These are phyloP conservation scores for Moniliophthora roreri DNA, from an alignment of 1,284 basidiomycete genomes.

Conservation along the genomic window DNA sequence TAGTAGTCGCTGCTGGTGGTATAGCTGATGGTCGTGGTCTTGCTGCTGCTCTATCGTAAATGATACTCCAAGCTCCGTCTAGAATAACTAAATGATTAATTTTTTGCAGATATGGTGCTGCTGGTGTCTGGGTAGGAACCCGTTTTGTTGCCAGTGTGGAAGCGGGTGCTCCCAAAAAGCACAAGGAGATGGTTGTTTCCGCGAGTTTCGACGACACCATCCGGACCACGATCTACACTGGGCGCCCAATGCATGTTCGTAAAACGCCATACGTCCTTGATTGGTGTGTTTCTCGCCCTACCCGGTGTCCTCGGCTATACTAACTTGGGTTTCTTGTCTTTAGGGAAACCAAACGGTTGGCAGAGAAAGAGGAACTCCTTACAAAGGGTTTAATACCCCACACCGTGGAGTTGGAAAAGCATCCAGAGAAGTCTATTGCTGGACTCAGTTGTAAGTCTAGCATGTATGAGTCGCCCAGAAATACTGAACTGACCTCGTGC, in stretches of 20 bases:
- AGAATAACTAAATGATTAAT: constrained; percentile 3
- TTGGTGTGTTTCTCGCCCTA: constrained; percentile 42
- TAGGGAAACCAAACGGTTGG: constrained; percentile 62
- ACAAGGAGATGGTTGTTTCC: constrained; percentile 70
- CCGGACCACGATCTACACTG: constrained; percentile 78
- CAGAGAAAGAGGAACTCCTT: constrained; percentile 61
- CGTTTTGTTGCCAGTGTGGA: constrained; percentile 86
- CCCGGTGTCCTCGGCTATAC: not conserved
- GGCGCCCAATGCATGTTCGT: constrained; percentile 81
- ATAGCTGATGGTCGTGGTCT: constrained; percentile 83
- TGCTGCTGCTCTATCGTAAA: constrained; percentile 75
- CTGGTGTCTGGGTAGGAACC: constrained; percentile 89
- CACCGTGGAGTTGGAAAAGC: constrained; percentile 65
- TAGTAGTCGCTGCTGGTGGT: constrained; percentile 83
- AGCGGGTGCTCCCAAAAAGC: constrained; percentile 77
- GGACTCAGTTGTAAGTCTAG: constrained; percentile 54
- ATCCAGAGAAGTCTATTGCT: constrained; percentile 67
- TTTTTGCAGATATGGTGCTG: constrained; percentile 62
- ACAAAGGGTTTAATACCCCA: constrained; percentile 75
- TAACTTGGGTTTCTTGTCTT: constrained; percentile 2
- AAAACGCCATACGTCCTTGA: constrained; percentile 75
- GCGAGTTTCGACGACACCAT: constrained; percentile 73
- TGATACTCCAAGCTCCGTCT: constrained; percentile 10
- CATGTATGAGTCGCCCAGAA: constrained; percentile 2
- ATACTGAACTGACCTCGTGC: constrained; percentile 1